A percentile compares a stretch with the other conserved stretches of the same genome.
Conservation (phyloP, 1,139 yeast species). For the Debaryomyces nepalensis region DNA sequence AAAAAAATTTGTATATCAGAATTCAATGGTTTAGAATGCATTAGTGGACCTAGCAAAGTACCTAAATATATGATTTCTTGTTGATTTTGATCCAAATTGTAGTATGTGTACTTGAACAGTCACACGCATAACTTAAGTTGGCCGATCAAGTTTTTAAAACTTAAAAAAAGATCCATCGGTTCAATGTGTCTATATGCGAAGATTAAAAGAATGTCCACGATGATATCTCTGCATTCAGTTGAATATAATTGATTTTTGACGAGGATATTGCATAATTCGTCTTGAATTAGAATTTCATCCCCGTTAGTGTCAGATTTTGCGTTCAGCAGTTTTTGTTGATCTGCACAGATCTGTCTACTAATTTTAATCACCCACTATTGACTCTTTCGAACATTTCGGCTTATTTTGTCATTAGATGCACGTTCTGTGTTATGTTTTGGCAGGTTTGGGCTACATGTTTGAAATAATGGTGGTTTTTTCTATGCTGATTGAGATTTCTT, state of each 20-base stretch:
- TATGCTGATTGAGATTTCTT: constrained; percentile 6
- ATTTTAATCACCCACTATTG: constrained; percentile 6
- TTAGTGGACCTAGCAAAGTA: not conserved
- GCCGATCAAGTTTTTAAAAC: constrained; percentile 34
- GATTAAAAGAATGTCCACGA: constrained; percentile 21
- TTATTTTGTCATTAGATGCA: constrained; percentile 1
- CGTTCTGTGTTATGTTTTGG: constrained; percentile 10
- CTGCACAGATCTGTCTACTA: not conserved
- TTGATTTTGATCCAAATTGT: not conserved
- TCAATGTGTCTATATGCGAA: constrained; percentile 60
- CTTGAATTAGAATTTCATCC: constrained; percentile 7
- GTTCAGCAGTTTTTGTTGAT: constrained; percentile 11
- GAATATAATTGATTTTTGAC: constrained; percentile 13
- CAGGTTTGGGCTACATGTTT: constrained; percentile 3
- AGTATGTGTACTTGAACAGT: not conserved
- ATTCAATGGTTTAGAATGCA: not conserved
- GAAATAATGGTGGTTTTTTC: constrained; percentile 13
- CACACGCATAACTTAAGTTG: constrained; percentile 52
- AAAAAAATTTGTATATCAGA: not conserved
- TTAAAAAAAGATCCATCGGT: constrained; percentile 42
- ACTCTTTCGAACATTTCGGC: not conserved
- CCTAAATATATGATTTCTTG: constrained; percentile 8
- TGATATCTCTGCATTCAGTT: constrained; percentile 10
- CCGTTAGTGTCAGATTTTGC: not conserved
- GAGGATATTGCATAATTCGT: not conserved